A percentile compares a stretch with the other conserved stretches of the same genome.
Evolutionary conservation across 805 yeast genomes (phyloP).

Genomic region (Zygoascus biomembranicola): DNA sequence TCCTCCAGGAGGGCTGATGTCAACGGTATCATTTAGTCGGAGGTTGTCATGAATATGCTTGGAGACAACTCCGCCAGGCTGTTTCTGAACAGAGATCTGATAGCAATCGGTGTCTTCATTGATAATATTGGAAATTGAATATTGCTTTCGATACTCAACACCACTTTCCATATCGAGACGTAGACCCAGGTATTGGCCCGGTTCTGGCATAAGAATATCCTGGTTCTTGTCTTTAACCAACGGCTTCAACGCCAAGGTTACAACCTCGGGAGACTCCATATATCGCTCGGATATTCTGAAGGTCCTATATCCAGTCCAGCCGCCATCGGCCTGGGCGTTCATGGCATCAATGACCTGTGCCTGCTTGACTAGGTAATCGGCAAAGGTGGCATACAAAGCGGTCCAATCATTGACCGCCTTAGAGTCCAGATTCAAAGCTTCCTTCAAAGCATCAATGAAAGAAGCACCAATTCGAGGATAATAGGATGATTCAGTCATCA

Average conservation of each 20-base stretch:
- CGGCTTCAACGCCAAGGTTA: conserved; percentile 44
- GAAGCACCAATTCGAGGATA: conserved; percentile 56
- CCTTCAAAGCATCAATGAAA: conserved; percentile 43
- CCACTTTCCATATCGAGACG: conserved; percentile 30
- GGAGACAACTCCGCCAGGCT: conserved; percentile 43
- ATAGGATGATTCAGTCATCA: conserved; percentile 54
- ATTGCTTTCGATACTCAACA: conserved; percentile 45
- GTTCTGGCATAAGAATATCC: conserved; percentile 9
- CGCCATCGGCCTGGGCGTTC: conserved; percentile 28
- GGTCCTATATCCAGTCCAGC: conserved; percentile 53
- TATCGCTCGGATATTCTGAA: conserved; percentile 38
- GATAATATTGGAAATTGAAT: conserved; percentile 40
- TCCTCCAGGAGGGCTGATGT: conserved; percentile 54
- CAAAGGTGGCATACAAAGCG: conserved; percentile 55
- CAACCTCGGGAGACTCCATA: conserved; percentile 40
- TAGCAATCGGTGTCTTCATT: conserved; percentile 25
- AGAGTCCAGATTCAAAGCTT: conserved; percentile 47
- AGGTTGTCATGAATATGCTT: conserved; percentile 40
- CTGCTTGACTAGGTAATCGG: conserved; percentile 47
- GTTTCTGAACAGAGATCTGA: conserved; percentile 47
- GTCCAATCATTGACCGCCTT: conserved; percentile 53
- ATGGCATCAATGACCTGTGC: conserved; percentile 42
- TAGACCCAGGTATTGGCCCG: conserved; percentile 41
- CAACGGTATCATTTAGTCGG: conserved; percentile 41
- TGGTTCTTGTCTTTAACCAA: conserved; percentile 28